A percentile compares a stretch with the other conserved stretches of the same genome.
Evolutionary conservation across 345 rosid genomes (phyloP).

Genomic region (Pugionium cornutum): DNA sequence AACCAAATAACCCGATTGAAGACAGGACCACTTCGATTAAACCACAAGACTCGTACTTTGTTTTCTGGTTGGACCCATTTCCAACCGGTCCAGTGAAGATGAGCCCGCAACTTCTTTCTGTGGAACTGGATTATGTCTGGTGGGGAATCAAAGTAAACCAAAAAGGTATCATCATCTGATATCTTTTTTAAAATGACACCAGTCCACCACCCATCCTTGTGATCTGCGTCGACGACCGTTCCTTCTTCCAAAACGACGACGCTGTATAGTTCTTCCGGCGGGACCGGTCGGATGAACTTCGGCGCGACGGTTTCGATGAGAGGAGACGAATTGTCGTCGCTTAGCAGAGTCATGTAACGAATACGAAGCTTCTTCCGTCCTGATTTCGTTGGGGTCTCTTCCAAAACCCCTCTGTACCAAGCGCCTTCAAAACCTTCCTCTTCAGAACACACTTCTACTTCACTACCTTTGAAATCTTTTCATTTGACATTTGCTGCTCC

Average conservation of each 20-base stretch:
- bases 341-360: constrained; percentile 46
- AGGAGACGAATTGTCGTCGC: constrained; percentile 43
- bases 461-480: constrained; percentile 25
- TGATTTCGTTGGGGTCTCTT: constrained; percentile 41
- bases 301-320: constrained; percentile 43
- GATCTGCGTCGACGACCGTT: constrained; percentile 48
- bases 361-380: constrained; percentile 40
- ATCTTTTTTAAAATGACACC: constrained; percentile 51
- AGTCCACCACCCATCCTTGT: constrained; percentile 54
- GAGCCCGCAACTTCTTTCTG: constrained; percentile 49
- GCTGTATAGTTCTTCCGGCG: constrained; percentile 29
- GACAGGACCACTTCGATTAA: not conserved
- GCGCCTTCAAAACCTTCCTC: constrained; percentile 62
- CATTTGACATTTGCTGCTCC: not conserved
- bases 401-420: constrained; percentile 54
- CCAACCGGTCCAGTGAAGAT: constrained; percentile 50
- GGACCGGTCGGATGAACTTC: constrained; percentile 47
- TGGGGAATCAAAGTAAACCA: constrained; percentile 55
- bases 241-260: constrained; percentile 37
- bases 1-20: not conserved
- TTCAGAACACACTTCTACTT: constrained; percentile 56
- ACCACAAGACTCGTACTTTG: constrained; percentile 29
- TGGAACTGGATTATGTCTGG: constrained; percentile 53
- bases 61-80: constrained; percentile 51
- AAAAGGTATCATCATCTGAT: constrained; percentile 33